Base-by-base conservation (phyloP, 1,284 basidiomycete genomes). In the Vanrija sp. region DNA sequence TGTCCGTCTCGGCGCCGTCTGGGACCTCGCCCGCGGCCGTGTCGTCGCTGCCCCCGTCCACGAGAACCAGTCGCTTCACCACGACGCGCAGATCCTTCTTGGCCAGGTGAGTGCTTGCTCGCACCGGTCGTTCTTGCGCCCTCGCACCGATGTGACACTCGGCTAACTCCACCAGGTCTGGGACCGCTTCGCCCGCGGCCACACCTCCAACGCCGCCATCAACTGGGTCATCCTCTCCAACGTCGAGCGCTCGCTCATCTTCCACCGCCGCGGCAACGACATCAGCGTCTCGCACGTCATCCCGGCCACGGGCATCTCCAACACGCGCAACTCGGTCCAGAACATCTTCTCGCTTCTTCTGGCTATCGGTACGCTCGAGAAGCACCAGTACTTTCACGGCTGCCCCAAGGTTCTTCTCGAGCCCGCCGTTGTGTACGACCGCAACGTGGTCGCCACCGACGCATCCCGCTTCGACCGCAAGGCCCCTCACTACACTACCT, bases 311-410 rank as follows among this genome's bases (percentile, higher is more conserved):
- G 58, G 58, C 43, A 14, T 26, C 34, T 53, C 43, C 28, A 60
- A 51, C n/a, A 54, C 58, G 16, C 54, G 54, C 48, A 51, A 55
- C 49, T 26, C 54, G 26, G 50, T 51, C 34, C 54, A 60, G 58
- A 60, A 60, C 54, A 49, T 60, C 45, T 60, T 56, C 54, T 51
- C 54, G 47, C 54, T 55, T 25, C 21, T 55, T 8, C 54, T 60
- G n/a, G 51, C 58, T 2, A 47, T 56, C 21, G 47, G 51, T 5
- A 52, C 54, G 5, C 58, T 60, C 28, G 54, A 60, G 54, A 60
- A 60, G 58, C 54, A 53, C 29, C 54, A 60, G 51, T 60, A 60
- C 43, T 23, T 34, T 34, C 34, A 34, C 34, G 34, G 34, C 10
- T 34, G 34, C 34, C 34, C 34, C 34, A 34, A 34, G 34, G 12